These are phyloP conservation scores for Pseudocercospora fijiensis DNA, from an alignment of 2,329 filamentous ascomycete species.

Conservation along the genomic window DNA sequence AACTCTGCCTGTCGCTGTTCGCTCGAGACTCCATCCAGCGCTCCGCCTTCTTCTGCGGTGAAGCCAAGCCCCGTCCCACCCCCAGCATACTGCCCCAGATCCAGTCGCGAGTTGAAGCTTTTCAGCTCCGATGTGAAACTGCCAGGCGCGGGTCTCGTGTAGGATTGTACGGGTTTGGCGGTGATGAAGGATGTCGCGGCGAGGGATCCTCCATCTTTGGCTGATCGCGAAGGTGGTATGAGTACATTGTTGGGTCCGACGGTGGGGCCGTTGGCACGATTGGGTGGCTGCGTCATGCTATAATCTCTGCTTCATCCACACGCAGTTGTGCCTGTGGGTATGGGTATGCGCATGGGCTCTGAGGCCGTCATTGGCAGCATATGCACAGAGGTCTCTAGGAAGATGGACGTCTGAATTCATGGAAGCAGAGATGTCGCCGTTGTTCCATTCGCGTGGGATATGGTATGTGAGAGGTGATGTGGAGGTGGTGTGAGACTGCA, in stretches of 20 bases:
- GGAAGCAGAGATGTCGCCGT: slow-evolving; percentile 16
- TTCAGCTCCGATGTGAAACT: slow-evolving; percentile 89
- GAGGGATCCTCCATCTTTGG: slow-evolving; percentile 57
- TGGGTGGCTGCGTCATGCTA: slow-evolving; percentile 31
- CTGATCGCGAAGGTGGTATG: slow-evolving; percentile 45
- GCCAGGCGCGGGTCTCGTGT: slow-evolving; percentile 68
- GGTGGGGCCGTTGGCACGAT: slow-evolving; percentile 37
- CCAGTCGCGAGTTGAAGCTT: slow-evolving; percentile 65
- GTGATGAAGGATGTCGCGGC: slow-evolving; percentile 57
- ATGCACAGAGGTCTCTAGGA: slow-evolving; percentile 18
- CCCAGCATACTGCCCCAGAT: slow-evolving; percentile 56
- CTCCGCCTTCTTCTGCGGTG: slow-evolving; percentile 56
- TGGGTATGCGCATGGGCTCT: slow-evolving; percentile 23
- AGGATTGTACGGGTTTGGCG: slow-evolving; percentile 55
- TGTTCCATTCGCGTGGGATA: slow-evolving; percentile 11
- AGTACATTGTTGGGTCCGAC: slow-evolving; percentile 36
- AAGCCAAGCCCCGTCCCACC: slow-evolving; percentile 44
- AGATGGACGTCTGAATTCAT: slow-evolving; percentile 27
- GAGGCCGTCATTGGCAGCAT: slow-evolving; percentile 23
- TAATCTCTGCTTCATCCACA: neutral
- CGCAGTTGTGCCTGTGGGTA: neutral
- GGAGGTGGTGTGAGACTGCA: neutral
- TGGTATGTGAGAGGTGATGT: neutral
- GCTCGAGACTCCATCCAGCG: slow-evolving; percentile 54
- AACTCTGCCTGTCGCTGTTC: slow-evolving; percentile 75